Conservation (phyloP, 139 green algal species). For the Chlorella sorokiniana region DNA sequence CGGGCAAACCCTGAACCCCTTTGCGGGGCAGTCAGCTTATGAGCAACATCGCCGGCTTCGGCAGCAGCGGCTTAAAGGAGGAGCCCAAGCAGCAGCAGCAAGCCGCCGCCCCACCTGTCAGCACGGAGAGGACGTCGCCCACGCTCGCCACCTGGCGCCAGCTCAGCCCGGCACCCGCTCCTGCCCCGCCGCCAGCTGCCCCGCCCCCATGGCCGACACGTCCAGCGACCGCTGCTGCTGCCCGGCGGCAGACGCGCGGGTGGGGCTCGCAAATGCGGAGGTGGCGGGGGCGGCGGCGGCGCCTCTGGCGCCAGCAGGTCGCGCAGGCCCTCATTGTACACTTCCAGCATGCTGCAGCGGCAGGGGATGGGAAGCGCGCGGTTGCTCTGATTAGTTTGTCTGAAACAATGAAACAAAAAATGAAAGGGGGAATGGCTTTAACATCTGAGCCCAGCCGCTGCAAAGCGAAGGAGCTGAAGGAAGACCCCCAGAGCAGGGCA, state of each 20-base stretch:
- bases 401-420: neutral
- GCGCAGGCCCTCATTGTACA: slow-evolving; percentile 75
- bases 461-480: neutral
- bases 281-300: slow-evolving; percentile 16
- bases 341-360: slow-evolving; percentile 62
- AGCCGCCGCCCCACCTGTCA: too few species aligned
- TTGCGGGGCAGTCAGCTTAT: too few species aligned
- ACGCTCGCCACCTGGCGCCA: slow-evolving; percentile 38
- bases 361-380: neutral
- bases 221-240: neutral
- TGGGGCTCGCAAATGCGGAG: slow-evolving; percentile 3
- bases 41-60: too few species aligned
- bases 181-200: slow-evolving; percentile 34
- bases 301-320: slow-evolving; percentile 62
- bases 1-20: too few species aligned
- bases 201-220: slow-evolving; percentile 39
- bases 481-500: too few species aligned
- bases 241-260: neutral
- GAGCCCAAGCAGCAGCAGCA: too few species aligned
- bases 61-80: too few species aligned
- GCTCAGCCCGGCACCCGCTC: slow-evolving; percentile 46
- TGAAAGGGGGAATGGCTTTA: neutral
- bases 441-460: too few species aligned
- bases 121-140: slow-evolving; percentile 36
- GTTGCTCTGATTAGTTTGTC: neutral